phyloP scores from a whole-genome alignment of 352 stramenopile genomes.

The Plasmopara halstedii region DNA sequence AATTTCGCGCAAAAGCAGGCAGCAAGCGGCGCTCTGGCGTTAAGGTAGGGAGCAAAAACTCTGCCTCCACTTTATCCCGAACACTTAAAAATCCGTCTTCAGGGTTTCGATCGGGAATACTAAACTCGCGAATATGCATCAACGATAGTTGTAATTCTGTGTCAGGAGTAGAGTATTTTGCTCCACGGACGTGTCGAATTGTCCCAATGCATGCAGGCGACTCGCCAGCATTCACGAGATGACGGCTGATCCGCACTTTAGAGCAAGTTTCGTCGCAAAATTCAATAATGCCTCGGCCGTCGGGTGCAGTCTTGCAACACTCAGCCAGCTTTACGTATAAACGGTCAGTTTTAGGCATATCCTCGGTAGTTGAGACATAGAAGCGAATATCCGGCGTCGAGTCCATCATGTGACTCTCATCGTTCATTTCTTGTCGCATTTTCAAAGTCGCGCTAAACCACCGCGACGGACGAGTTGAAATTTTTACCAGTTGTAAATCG shows the following conservation, averaged over 20 bases:
- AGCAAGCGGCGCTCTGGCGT: slow-evolving; percentile 43
- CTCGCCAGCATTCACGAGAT: slow-evolving; percentile 39
- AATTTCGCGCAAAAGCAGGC: slow-evolving; percentile 42
- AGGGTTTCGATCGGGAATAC: slow-evolving; percentile 32
- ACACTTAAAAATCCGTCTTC: slow-evolving; percentile 44
- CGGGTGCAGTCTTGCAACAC: slow-evolving; percentile 24
- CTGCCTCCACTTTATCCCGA: slow-evolving; percentile 49
- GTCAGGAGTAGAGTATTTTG: slow-evolving; percentile 32
- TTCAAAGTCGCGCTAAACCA: slow-evolving; percentile 80
- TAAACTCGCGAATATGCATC: slow-evolving; percentile 53
- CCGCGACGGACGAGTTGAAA: slow-evolving; percentile 50
- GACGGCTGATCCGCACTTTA: slow-evolving; percentile 45
- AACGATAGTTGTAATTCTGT: slow-evolving; percentile 33
- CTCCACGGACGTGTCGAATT: slow-evolving; percentile 44
- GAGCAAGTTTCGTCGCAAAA: slow-evolving; percentile 37
- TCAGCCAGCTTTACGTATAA: slow-evolving; percentile 30
- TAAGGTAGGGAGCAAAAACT: slow-evolving; percentile 54
- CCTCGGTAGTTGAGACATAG: slow-evolving; percentile 66
- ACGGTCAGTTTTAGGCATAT: slow-evolving; percentile 38
- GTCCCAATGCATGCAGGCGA: slow-evolving; percentile 34
- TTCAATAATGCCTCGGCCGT: slow-evolving; percentile 48
- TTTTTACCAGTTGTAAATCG: slow-evolving; percentile 48
- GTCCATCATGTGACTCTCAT: slow-evolving; percentile 54
- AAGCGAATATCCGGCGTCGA: slow-evolving; percentile 61
- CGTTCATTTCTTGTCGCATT: slow-evolving; percentile 71